phyloP scores from a whole-genome alignment of 2,329 filamentous ascomycete genomes.

The Nigrospora oryzae region DNA sequence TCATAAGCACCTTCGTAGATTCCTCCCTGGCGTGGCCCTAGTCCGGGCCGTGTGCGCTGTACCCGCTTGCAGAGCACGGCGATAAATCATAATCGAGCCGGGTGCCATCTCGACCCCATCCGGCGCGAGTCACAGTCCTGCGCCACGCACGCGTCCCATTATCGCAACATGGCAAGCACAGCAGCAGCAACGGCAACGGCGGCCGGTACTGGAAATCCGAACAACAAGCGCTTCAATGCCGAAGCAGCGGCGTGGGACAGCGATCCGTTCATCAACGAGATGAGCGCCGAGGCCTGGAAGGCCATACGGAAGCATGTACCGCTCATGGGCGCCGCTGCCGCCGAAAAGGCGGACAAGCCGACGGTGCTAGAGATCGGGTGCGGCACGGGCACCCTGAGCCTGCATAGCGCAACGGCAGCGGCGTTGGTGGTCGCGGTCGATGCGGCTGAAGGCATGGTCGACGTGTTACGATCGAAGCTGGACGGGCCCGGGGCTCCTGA shows the following conservation, averaged over 20 bases:
- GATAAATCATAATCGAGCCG: too few species aligned
- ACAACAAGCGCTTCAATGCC: conserved; percentile 40
- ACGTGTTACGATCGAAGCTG: conserved; percentile 36
- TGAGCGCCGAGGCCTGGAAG: conserved; percentile 31
- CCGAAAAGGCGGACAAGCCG: conserved; percentile 6
- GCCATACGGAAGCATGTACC: conserved; percentile 32
- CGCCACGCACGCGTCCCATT: too few species aligned
- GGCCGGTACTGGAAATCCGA: conserved; percentile 1
- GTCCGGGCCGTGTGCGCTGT: too few species aligned
- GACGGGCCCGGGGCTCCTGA: conserved; percentile 9
- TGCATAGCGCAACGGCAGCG: conserved; percentile 37
- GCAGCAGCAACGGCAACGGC: background rate
- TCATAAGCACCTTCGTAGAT: too few species aligned
- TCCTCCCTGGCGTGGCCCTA: too few species aligned
- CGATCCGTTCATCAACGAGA: conserved; percentile 39
- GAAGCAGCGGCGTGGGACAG: conserved; percentile 12
- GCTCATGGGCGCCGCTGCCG: conserved; percentile 13
- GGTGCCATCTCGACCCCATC: too few species aligned
- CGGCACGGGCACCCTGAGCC: conserved; percentile 45
- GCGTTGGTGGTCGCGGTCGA: conserved; percentile 43
- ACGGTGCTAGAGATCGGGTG: conserved; percentile 49
- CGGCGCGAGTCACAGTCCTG: too few species aligned
- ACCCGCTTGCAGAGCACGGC: too few species aligned
- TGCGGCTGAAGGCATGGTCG: conserved; percentile 45
- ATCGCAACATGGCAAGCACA: too few species aligned